Evolutionary conservation across 345 rosid species (phyloP), one percentile per base, ranked within the genome.

Genomic region (Eutrema japonicum): DNA sequence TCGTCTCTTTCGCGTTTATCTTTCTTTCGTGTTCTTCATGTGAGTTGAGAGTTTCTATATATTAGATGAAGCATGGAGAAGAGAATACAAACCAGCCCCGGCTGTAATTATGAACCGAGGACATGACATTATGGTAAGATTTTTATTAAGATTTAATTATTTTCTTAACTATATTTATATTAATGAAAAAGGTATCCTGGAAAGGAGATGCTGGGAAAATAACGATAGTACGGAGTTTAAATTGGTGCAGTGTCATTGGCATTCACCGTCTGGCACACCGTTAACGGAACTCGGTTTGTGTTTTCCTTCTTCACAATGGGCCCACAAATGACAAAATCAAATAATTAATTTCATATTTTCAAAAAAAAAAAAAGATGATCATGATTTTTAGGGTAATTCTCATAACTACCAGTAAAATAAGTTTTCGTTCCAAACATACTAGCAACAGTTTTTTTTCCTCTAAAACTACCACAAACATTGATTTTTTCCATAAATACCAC

Each of bases 161-260:
- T 30, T 18, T 29, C 13, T 45, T 45, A 2, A 36, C 32, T 36
- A 54, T 2, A 37, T 45, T 29, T 47, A 14, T 7, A n/a, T 46
- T 56, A 48, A 45, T 91, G 89, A 63, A 70, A 79, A 45, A 93
- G 94, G 83, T 93, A 11, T 41, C 10, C 1, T 89, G 94, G 98
- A 83, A 79, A 72, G 92, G 85, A 36, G 81, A 87, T 59, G 94
- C 96, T 0, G 94, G 97, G 29, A 58, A 81, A 29, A 64, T 89
- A 43, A 77, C n/a, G 32, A 78, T 92, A 11, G 78, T 37, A 86
- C 87, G 7, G 29, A 45, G 26, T 89, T 77, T 80, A 78, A 76
- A 5, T 61, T 88, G 51, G 4, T 51, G 7, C 91, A 88, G 11
- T 82, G 84, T 10, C 95, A 90, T 52, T 90, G 92, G 95, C 96